A percentile compares a stretch with the other conserved stretches of the same genome.
These are phyloP conservation scores for Eimeria acervulina DNA, from an alignment of 169 alveolate genomes.

Conservation along the genomic window DNA sequence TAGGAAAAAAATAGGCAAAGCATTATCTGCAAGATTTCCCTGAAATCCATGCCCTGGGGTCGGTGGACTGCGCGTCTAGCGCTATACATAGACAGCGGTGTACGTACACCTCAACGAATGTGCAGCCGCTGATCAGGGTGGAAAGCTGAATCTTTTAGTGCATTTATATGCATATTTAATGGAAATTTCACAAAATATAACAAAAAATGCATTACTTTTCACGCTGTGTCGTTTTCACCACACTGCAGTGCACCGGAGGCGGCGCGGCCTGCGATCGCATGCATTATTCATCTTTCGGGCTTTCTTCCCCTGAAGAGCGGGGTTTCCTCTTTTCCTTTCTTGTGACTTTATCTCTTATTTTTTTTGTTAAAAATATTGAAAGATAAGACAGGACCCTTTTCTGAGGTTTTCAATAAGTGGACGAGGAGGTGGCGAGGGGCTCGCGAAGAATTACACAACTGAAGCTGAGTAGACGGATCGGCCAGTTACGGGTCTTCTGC, in stretches of 20 bases:
- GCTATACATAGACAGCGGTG: background rate
- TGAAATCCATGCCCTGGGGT: constrained; percentile 11
- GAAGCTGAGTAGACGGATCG: background rate
- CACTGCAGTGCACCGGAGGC: background rate
- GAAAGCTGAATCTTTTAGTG: background rate
- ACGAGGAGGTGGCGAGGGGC: background rate
- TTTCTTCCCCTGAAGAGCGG: background rate
- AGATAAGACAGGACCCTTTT: background rate
- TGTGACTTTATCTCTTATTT: background rate
- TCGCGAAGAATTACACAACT: background rate
- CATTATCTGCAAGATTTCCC: background rate
- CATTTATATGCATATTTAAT: background rate
- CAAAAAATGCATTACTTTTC: background rate
- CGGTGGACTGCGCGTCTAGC: constrained; percentile 21
- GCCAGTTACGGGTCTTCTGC: background rate
- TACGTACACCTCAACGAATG: background rate
- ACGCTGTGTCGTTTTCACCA: background rate
- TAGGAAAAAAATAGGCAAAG: background rate
- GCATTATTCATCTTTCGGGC: constrained; percentile 34
- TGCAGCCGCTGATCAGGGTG: background rate
- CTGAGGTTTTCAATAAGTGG: background rate
- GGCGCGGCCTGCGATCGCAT: constrained; percentile 60
- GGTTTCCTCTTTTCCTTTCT: background rate
- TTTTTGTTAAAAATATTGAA: background rate
- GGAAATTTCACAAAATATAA: background rate